Base-by-base conservation (phyloP, 2,329 filamentous ascomycete species). In the Tolypocladium ovalisporum region DNA sequence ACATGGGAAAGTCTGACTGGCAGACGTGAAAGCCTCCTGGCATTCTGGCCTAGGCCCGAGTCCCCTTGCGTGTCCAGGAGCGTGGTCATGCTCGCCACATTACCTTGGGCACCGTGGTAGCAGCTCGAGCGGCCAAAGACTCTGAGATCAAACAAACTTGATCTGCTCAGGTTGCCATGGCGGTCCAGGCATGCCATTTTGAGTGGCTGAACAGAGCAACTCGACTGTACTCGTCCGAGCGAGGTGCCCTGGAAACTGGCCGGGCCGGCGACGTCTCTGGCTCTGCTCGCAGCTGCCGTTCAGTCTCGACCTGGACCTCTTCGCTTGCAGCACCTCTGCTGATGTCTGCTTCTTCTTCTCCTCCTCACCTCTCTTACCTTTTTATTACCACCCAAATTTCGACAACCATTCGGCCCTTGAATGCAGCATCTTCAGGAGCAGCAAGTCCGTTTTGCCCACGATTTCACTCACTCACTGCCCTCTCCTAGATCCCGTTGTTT, bases 211-310 rank as follows among this genome's bases (percentile, higher is more conserved):
- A 29, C 42, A 29, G 42, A 22, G 29, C 47, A 27, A 34, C 10
- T 19, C 3, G 36, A 36, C 36, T 19, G 36, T 7, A 39, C 15
- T 37, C 36, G 13, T 39, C 36, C 7, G 36, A 15, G 17, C n/a
- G 10, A 40, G 19, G 19, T n/a, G 37, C 19, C 37, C 27, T 17
- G 47, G 47, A 29, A 52, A 10, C 29, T 34, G 47, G 29, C 27
- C 9, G 47, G 12, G 27, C 24, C 22, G 24, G 22, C 17, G 22
- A 27, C 9, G 42, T n/a, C 36, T 29, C 49, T 39, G 9, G 32
- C 39, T 52, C 51, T 53, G 22, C 49, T 56, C 35, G 55, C 54
- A 58, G 54, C 59, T 61, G 32, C 51, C 52, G 36, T 58, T 56
- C n/a, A 39, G 17, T 15, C 35, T 35, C 55, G 29, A 37, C 17